Conservation (phyloP, 306 rosid genomes). For the Citrullus colocynthis region DNA sequence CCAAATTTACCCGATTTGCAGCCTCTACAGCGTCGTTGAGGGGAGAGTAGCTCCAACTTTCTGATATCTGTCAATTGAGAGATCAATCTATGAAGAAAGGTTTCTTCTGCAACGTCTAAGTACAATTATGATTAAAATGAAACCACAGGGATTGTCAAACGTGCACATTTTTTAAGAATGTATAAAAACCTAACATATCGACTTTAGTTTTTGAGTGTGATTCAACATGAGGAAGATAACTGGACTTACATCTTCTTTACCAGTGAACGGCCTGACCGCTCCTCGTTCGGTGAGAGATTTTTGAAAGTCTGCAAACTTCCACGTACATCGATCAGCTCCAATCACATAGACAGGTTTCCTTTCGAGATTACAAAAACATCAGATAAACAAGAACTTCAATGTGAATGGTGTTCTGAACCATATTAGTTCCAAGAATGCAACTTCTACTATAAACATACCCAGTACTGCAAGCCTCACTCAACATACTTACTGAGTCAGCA, state of each 20-base stretch:
- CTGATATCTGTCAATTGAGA: constrained; percentile 35
- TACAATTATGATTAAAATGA: background rate
- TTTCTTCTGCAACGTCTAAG: background rate
- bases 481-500: constrained; percentile 88
- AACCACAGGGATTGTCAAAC: background rate
- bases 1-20: constrained; percentile 36
- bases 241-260: constrained; percentile 64
- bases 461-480: constrained; percentile 91
- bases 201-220: background rate
- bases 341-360: constrained; percentile 86
- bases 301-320: constrained; percentile 89
- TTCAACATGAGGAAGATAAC: background rate
- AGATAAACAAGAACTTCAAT: constrained; percentile 10
- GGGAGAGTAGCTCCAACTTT: constrained; percentile 74
- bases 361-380: constrained; percentile 8
- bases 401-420: background rate
- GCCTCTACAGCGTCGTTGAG: constrained; percentile 74
- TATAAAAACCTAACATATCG: background rate
- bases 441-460: constrained; percentile 48
- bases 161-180: background rate
- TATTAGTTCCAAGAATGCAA: background rate
- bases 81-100: background rate
- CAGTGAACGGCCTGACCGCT: constrained; percentile 57
- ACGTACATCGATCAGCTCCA: constrained; percentile 65
- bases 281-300: constrained; percentile 53